Conservation (phyloP, 2,329 filamentous ascomycete species). For the Xylaria sp. region DNA sequence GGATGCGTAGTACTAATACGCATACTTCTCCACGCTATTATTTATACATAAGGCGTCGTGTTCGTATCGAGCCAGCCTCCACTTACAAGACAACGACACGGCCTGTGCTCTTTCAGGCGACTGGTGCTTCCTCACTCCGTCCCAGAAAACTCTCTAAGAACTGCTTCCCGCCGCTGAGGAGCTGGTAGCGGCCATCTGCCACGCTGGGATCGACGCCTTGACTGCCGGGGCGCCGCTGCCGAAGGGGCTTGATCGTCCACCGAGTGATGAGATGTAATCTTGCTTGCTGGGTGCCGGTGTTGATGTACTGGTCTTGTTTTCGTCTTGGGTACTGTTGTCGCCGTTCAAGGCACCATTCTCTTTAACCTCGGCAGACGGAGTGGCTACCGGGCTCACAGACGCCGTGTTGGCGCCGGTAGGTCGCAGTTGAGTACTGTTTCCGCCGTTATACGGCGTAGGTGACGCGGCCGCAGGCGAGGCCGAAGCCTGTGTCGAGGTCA, state of each 20-base stretch:
- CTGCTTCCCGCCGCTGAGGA: slow-evolving; percentile 43
- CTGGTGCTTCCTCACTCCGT: not conserved
- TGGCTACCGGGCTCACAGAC: slow-evolving; percentile 37
- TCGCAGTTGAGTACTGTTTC: slow-evolving; percentile 36
- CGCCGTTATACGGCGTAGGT: slow-evolving; percentile 21
- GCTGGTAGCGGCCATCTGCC: slow-evolving; percentile 76
- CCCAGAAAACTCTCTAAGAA: slow-evolving; percentile 32
- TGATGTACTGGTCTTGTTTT: slow-evolving; percentile 36
- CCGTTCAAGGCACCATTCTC: slow-evolving; percentile 41
- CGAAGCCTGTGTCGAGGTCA: slow-evolving; percentile 53
- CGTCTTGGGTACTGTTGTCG: slow-evolving; percentile 41
- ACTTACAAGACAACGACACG: not conserved
- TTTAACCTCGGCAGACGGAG: slow-evolving; percentile 42
- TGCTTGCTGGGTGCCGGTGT: slow-evolving; percentile 45
- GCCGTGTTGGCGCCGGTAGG: slow-evolving; percentile 36
- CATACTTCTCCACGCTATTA: slow-evolving; percentile 20
- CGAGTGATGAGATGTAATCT: slow-evolving; percentile 51
- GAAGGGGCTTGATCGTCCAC: slow-evolving; percentile 59
- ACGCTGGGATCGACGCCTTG: slow-evolving; percentile 79
- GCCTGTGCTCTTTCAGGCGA: not conserved
- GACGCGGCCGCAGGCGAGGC: slow-evolving; percentile 22
- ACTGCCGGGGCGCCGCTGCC: slow-evolving; percentile 58
- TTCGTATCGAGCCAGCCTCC: not conserved
- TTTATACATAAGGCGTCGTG: slow-evolving; percentile 4
- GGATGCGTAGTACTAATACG: slow-evolving; percentile 9